phyloP scores from a whole-genome alignment of 805 yeast species.

The Candida qinlingensis region DNA sequence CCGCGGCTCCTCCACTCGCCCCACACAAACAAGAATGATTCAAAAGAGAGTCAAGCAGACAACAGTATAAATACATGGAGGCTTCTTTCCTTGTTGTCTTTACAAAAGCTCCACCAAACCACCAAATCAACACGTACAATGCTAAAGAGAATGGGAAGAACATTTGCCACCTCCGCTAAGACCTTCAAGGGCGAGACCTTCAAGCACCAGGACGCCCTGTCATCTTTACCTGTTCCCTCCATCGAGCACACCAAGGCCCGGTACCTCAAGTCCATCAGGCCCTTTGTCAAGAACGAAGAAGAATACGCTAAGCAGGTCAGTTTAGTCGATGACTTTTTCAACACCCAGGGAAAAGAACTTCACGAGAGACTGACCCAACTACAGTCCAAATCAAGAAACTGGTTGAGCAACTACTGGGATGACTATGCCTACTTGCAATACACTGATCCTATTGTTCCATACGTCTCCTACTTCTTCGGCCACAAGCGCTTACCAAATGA shows the following conservation, averaged over 20 bases:
- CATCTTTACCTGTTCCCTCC: constrained; percentile 83
- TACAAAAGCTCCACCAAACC: background rate
- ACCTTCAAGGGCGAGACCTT: constrained; percentile 59
- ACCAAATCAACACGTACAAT: background rate
- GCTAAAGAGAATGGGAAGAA: constrained; percentile 25
- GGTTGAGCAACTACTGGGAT: constrained; percentile 94
- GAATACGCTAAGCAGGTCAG: constrained; percentile 49
- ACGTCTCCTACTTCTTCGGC: constrained; percentile 82
- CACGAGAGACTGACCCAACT: constrained; percentile 60
- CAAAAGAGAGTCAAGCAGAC: background rate
- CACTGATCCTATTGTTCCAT: constrained; percentile 93
- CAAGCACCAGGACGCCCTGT: constrained; percentile 67
- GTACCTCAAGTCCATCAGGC: constrained; percentile 69
- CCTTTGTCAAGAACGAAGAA: constrained; percentile 47
- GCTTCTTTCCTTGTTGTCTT: background rate
- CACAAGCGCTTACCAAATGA: constrained; percentile 57
- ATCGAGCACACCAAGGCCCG: constrained; percentile 62
- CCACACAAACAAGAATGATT: constrained; percentile 3
- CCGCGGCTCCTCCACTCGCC: constrained; percentile 8
- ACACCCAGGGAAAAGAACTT: constrained; percentile 61
- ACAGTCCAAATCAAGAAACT: constrained; percentile 50
- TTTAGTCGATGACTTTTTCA: constrained; percentile 62
- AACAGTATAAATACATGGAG: background rate
- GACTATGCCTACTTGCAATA: constrained; percentile 86
- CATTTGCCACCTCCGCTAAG: constrained; percentile 14